Evolutionary conservation across 139 green algal species (phyloP).

Genomic region (Chlorella sp.): DNA sequence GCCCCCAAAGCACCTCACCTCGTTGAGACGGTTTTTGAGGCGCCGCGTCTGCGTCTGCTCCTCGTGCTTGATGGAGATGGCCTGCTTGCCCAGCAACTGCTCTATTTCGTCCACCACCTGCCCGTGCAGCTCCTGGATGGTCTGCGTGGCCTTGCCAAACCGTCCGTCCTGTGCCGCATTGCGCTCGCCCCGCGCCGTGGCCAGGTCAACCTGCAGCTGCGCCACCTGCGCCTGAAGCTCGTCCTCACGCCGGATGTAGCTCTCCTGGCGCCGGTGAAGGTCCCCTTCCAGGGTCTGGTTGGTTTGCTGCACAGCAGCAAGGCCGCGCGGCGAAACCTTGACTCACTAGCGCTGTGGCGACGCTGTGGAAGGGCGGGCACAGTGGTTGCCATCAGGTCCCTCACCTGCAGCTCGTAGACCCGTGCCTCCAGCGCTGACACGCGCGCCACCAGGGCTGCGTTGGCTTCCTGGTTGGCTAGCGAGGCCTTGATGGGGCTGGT

Average conservation of each 20-base stretch:
- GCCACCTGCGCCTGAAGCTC: background rate
- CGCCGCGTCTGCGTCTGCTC: constrained; percentile 17
- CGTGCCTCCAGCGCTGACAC: background rate
- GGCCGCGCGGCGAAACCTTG: too few relatives aligned
- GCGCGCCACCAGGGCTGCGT: background rate
- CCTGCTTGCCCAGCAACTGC: constrained; percentile 22
- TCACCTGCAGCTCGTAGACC: background rate
- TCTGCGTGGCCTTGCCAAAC: constrained; percentile 23
- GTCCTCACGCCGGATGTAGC: constrained; percentile 2
- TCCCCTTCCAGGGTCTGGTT: background rate
- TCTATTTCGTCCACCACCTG: constrained; percentile 24
- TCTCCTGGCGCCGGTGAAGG: background rate
- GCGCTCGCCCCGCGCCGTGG: background rate
- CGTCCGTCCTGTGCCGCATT: background rate
- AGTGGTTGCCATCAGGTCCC: background rate
- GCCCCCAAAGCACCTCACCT: constrained; percentile 25
- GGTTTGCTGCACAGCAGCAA: background rate
- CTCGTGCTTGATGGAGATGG: constrained; percentile 17
- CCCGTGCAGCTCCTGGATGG: constrained; percentile 24
- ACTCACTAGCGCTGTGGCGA: too few relatives aligned
- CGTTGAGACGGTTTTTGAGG: constrained; percentile 20
- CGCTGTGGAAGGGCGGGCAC: background rate
- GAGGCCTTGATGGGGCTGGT: background rate
- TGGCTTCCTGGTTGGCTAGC: background rate
- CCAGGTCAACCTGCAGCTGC: background rate